phyloP scores from a whole-genome alignment of 192 early-diverging fungal species.

The Allomyces arbusculus region DNA sequence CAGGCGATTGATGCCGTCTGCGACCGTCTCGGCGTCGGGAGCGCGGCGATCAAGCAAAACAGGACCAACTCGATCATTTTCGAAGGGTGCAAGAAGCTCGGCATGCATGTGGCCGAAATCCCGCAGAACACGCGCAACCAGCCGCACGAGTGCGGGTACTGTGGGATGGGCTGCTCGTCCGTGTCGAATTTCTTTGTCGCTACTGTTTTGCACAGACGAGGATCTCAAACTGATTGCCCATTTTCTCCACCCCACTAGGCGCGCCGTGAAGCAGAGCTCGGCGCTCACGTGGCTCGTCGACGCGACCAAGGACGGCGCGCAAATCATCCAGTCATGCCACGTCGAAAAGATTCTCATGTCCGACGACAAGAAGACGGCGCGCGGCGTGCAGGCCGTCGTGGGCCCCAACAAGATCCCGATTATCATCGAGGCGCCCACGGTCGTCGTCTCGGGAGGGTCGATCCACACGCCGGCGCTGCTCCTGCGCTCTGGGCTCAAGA shows the following conservation, averaged over 20 bases:
- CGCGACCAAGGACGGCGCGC: constrained; percentile 35
- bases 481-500: constrained; percentile 39
- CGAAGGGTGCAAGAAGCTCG: constrained; percentile 46
- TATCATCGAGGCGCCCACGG: constrained; percentile 12
- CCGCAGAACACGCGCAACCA: constrained; percentile 43
- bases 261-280: constrained; percentile 46
- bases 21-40: constrained; percentile 30
- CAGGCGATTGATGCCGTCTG: constrained; percentile 31
- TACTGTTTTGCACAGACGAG: no score
- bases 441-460: constrained; percentile 39
- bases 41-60: constrained; percentile 36
- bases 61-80: constrained; percentile 33
- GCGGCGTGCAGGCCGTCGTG: constrained; percentile 3
- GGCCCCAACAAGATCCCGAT: no score
- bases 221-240: no score
- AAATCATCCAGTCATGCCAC: constrained; percentile 33
- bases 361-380: no score
- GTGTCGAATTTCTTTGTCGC: no score
- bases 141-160: constrained; percentile 38
- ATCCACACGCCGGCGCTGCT: constrained; percentile 45
- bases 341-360: constrained; percentile 13
- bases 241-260: constrained; percentile 1
- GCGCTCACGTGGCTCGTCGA: constrained; percentile 45
- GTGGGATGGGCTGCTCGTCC: constrained; percentile 40
- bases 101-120: constrained; percentile 26